These are phyloP conservation scores for Ajuga chamaepitys DNA, from an alignment of 257 asterid species.

Conservation along the genomic window DNA sequence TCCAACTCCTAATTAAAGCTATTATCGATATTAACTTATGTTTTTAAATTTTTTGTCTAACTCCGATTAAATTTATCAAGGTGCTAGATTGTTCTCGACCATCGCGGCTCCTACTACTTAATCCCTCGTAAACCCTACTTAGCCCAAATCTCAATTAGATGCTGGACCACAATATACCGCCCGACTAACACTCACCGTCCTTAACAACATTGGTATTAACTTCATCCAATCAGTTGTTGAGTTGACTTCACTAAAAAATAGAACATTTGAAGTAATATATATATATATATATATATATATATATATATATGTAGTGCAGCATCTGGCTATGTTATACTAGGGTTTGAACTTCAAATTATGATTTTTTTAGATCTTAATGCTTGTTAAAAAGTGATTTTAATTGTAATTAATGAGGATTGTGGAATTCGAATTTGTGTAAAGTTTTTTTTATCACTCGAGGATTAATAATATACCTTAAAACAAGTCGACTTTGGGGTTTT, in stretches of 20 bases:
- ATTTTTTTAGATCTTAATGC: conserved; percentile 4
- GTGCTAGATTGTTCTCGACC: too few relatives aligned
- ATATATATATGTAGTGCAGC: conserved; percentile 16
- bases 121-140: too few relatives aligned
- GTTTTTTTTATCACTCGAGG: neutral
- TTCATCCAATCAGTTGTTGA: conserved; percentile 16
- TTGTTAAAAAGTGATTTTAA: neutral
- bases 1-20: too few relatives aligned
- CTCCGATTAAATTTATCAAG: too few relatives aligned
- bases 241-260: conserved; percentile 23
- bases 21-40: too few relatives aligned
- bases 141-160: too few relatives aligned
- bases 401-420: neutral
- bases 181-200: too few relatives aligned
- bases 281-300: too few relatives aligned
- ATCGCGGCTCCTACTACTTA: too few relatives aligned
- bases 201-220: neutral
- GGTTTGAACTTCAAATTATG: neutral
- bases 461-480: neutral
- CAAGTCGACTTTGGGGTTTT: neutral
- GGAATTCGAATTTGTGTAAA: conserved; percentile 6
- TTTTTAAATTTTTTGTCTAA: too few relatives aligned
- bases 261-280: too few relatives aligned
- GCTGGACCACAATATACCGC: too few relatives aligned
- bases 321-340: conserved; percentile 10